These are phyloP conservation scores for Brassica carinata DNA, from an alignment of 345 rosid genomes.

Conservation along the genomic window DNA sequence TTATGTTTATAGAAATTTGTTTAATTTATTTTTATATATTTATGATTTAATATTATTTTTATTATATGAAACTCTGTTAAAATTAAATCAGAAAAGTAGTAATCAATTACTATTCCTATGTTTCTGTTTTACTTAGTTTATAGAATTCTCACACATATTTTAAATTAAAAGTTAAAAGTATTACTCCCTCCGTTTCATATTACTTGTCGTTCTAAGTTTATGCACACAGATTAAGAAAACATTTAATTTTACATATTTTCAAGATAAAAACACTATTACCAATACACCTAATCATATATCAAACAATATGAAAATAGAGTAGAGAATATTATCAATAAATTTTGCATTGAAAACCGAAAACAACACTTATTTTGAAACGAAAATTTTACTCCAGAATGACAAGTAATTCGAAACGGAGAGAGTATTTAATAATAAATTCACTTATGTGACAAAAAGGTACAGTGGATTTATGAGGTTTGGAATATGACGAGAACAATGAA, in stretches of 20 bases:
- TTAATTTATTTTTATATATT: not conserved
- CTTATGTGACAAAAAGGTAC: not conserved
- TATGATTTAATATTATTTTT: not conserved
- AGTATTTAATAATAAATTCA: not conserved
- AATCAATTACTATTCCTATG: not conserved
- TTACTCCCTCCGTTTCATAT: too few species aligned
- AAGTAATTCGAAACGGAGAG: too few species aligned
- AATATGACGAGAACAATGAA: not conserved
- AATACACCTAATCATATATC: too few species aligned
- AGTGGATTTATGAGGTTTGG: not conserved
- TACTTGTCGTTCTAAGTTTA: too few species aligned
- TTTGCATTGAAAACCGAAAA: too few species aligned
- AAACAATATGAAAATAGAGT: too few species aligned
- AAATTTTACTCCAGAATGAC: too few species aligned
- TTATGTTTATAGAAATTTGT: not conserved
- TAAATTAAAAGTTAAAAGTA: not conserved
- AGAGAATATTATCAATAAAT: too few species aligned
- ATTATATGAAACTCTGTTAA: not conserved
- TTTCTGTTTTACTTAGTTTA: not conserved
- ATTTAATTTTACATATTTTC: too few species aligned
- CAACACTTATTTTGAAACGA: too few species aligned
- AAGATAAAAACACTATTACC: too few species aligned
- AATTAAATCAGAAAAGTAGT: not conserved
- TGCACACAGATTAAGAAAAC: too few species aligned
- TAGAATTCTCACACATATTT: not conserved